Evolutionary conservation across 371 early-diverging fungal genomes (phyloP), one percentile per base, ranked within the genome.

Genomic region (Basidiobolus heterosporus): DNA sequence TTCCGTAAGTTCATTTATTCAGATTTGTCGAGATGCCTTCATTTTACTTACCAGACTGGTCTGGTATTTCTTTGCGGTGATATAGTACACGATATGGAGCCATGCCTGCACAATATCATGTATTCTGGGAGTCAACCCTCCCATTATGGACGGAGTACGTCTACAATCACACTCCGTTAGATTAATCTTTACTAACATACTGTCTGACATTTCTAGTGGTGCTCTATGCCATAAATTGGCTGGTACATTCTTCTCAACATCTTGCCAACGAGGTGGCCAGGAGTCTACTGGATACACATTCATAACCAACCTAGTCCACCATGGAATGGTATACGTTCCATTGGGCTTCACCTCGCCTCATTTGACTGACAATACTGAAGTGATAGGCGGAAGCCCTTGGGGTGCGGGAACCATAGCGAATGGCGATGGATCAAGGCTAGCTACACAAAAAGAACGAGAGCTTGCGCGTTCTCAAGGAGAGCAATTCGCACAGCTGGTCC

Each of bases 281-380:
- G 89, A 88, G 56, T 75, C 82, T 2, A 81, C 86, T 1, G 75
- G 75, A 2, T 59, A 70, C 13, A 70, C 77, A 17, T 66, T 78
- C 30, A 44, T 90, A 23, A 65, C 81, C 8, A 72, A 71, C 46
- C 69, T 85, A 38, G 75, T 67, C 14, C 88, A 88, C 62, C 85
- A 82, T 50, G 91, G 89, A 1, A 70, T 89, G 51, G 63, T 73
- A 40, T 88, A 71, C 52, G 83, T 88, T 13, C 85, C 89, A 2
- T 59, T 87, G 45, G 83, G 83, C 11, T 75, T 61, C 45, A 56
- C 64, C 9, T 66, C 65, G 48, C 56, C 74, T 8, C 48, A 66
- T 18, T 47, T 76, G 41, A 61, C 61, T 46, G 69, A 74, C 41
- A 70, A 64, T 47, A 54, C 54, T 20, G 73, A 65, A 46, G 65